Percentiles rank a stretch among this genome's conserved stretches.
These are phyloP conservation scores for Aspergillus ostianus DNA, from an alignment of 495 filamentous ascomycete genomes.

Conservation along the genomic window DNA sequence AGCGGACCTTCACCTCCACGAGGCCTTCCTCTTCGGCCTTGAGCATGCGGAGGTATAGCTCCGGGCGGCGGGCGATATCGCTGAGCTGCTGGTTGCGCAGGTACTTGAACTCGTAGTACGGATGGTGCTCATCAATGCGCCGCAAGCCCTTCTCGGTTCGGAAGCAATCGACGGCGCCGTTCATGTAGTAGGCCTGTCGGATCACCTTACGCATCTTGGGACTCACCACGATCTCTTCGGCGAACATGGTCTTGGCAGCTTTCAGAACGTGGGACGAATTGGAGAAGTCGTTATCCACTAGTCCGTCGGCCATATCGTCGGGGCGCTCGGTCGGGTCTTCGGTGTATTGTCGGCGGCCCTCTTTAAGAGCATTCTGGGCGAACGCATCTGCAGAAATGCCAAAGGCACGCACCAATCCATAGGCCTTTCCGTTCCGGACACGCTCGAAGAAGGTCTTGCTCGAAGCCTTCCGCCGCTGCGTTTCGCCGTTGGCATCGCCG, in stretches of 20 bases:
- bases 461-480: conserved; percentile 76
- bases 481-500: conserved; percentile 44
- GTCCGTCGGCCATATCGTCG: conserved; percentile 78
- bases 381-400: conserved; percentile 87
- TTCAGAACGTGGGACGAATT: conserved; percentile 72
- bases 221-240: conserved; percentile 84
- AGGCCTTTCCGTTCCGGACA: conserved; percentile 72
- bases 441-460: conserved; percentile 75
- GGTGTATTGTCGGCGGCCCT: conserved; percentile 72
- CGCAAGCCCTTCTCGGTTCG: conserved; percentile 93
- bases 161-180: conserved; percentile 77
- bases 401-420: conserved; percentile 81
- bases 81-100: conserved; percentile 79
- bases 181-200: conserved; percentile 75
- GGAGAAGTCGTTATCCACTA: conserved; percentile 70
- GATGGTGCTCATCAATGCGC: conserved; percentile 91
- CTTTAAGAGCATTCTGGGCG: conserved; percentile 76
- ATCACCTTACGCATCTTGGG: conserved; percentile 89
- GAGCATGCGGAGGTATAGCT: conserved; percentile 91
- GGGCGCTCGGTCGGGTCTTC: conserved; percentile 77
- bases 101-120: conserved; percentile 98
- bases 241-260: conserved; percentile 81
- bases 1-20: conserved; percentile 73
- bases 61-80: conserved; percentile 77
- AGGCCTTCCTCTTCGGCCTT: conserved; percentile 92